Evolutionary conservation across 2,329 filamentous ascomycete genomes (phyloP), one percentile per base, ranked within the genome.

Genomic region (Lasiodiplodia hormozganensis): DNA sequence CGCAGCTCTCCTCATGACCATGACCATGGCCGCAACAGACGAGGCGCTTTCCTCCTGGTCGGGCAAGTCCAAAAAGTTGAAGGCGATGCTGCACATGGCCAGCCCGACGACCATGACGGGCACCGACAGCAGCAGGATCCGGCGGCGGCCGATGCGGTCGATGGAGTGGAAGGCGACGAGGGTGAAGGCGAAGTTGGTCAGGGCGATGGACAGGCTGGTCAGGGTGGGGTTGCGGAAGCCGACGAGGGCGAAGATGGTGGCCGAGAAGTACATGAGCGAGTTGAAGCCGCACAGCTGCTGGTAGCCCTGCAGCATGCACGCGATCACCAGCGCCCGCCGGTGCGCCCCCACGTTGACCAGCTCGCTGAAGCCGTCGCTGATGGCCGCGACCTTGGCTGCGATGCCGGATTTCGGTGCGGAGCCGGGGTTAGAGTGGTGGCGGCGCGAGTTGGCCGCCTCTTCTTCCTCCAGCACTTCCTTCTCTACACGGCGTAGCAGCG

Each of bases 41-140:
- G 72, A 58, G 72, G 73, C 67, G 11, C 69, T 69, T 40, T 70
- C 66, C 36, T 70, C 68, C 47, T 66, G 34, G 7, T 69, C 69
- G 31, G 79, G 76, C 62, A 90, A 73, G 1, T 86, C 81, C 69
- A 95, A 81, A 70, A 87, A 87, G 2, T 85, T 84, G 81, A 97
- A 97, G 0, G 92, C 90, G 52, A 89, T 82, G 4, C 91, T 89
- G 65, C 92, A 92, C 1, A 91, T 78, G 0, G 91, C 74, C 11
- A 97, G 86, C 0, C 92, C 92, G 1, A 87, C 36, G 0, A 89
- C 84, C 95, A 97, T 97, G 73, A 96, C 86, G 0, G 94, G 94
- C 34, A 97, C 88, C 1, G 93, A 96, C 76, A 86, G 90, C 5
- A 98, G 86, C 1, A 98, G 85, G 65, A 97, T 94, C 16, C 78